A percentile compares a stretch with the other conserved stretches of the same genome.
These are phyloP conservation scores for Oryza longistaminata DNA, from an alignment of 176 grass and related monocot genomes.

Conservation along the genomic window DNA sequence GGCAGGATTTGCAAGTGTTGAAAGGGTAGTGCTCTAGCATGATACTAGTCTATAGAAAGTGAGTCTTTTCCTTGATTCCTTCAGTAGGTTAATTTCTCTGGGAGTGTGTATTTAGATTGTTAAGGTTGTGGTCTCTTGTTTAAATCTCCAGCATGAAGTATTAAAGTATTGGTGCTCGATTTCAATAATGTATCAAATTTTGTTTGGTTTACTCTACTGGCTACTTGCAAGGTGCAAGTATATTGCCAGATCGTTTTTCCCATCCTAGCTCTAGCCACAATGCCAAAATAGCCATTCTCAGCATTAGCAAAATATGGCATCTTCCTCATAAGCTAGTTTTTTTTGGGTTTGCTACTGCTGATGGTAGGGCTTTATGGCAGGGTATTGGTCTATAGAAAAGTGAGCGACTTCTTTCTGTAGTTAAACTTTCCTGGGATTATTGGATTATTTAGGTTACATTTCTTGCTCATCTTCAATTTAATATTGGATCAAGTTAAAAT, in stretches of 20 bases:
- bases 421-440: conserved; percentile 9
- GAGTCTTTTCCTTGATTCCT: not conserved
- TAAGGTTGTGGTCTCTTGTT: not conserved
- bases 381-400: not conserved
- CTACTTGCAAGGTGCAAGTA: not conserved
- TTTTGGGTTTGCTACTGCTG: not conserved
- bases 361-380: not conserved
- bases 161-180: not conserved
- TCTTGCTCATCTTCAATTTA: not conserved
- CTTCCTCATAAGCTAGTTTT: not conserved
- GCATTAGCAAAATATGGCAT: not conserved
- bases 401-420: not conserved
- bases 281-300: not conserved
- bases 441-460: not conserved
- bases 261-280: not conserved
- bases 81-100: not conserved
- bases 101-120: not conserved
- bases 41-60: not conserved
- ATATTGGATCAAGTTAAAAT: not conserved
- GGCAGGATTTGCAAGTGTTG: not conserved
- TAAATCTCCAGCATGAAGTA: not conserved
- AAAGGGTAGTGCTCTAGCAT: not conserved
- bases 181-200: not conserved
- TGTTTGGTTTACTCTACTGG: not conserved
- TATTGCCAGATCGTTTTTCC: not conserved